Conservation (phyloP, 2,329 filamentous ascomycete genomes). For the Aspergillus nomiae region DNA sequence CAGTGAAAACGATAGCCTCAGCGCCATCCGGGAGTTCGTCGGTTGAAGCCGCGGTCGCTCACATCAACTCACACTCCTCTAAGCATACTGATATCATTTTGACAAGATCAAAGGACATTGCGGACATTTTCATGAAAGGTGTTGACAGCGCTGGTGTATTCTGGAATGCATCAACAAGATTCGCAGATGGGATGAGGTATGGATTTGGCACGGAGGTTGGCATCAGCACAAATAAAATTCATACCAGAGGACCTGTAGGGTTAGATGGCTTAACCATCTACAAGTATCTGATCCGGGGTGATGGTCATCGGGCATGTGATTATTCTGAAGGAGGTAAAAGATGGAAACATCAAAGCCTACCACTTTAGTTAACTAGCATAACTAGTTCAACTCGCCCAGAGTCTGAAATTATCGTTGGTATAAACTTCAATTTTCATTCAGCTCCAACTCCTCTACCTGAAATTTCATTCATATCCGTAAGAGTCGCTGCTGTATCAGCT, state of each 20-base stretch:
- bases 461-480: conserved; percentile 12
- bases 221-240: conserved; percentile 98
- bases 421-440: conserved; percentile 21
- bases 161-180: conserved; percentile 93
- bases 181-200: conserved; percentile 95
- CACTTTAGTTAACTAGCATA: conserved; percentile 16
- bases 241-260: conserved; percentile 88
- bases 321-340: conserved; percentile 61
- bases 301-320: conserved; percentile 76
- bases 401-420: neutral
- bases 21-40: conserved; percentile 30
- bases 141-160: conserved; percentile 92
- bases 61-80: conserved; percentile 91
- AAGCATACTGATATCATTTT: conserved; percentile 94
- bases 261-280: conserved; percentile 95
- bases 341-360: conserved; percentile 59
- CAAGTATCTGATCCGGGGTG: conserved; percentile 87
- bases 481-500: conserved; percentile 6
- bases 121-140: conserved; percentile 79
- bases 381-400: neutral
- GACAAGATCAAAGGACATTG: conserved; percentile 66
- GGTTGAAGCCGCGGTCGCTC: conserved; percentile 72
- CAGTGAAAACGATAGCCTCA: conserved; percentile 73
- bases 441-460: conserved; percentile 16
- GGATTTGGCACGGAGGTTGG: conserved; percentile 98